A percentile compares a stretch with the other conserved stretches of the same genome.
These are phyloP conservation scores for Suillus fuscotomentosus DNA, from an alignment of 768 basidiomycete genomes.

Conservation along the genomic window DNA sequence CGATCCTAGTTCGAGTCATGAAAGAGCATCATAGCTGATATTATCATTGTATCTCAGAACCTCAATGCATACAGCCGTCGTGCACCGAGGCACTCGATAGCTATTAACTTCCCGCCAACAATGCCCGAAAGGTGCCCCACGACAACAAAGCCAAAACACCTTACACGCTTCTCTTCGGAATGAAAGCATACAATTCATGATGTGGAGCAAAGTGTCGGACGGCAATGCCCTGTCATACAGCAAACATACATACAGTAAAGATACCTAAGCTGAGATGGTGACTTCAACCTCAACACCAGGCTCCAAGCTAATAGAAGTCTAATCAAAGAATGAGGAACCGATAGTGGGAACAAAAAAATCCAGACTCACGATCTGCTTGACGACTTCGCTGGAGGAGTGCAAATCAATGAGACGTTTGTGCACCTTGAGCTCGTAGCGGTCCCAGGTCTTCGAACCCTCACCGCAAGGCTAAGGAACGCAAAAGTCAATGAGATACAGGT, in stretches of 20 bases:
- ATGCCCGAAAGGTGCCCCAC: neutral
- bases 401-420: constrained; percentile 99
- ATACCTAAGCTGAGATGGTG: constrained; percentile 76
- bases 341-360: neutral
- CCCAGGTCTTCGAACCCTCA: constrained; percentile 99
- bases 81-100: neutral
- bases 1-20: neutral
- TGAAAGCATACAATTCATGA: neutral
- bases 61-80: neutral
- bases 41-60: neutral
- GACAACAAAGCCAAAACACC: neutral
- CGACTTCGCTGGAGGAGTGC: constrained; percentile 97
- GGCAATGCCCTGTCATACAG: neutral
- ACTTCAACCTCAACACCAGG: constrained; percentile 99
- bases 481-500: constrained; percentile 4
- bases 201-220: neutral
- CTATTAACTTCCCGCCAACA: neutral
- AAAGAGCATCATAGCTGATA: neutral
- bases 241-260: neutral
- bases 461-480: constrained; percentile 77
- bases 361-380: constrained; percentile 94
- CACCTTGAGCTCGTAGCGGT: constrained; percentile 97
- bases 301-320: constrained; percentile 99
- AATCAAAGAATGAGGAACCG: constrained; percentile 12
- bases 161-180: neutral